Percentiles rank a stretch among this genome's conserved stretches.
Evolutionary conservation across 1,284 basidiomycete genomes (phyloP).

Genomic region (Anthracocystis walkeri): DNA sequence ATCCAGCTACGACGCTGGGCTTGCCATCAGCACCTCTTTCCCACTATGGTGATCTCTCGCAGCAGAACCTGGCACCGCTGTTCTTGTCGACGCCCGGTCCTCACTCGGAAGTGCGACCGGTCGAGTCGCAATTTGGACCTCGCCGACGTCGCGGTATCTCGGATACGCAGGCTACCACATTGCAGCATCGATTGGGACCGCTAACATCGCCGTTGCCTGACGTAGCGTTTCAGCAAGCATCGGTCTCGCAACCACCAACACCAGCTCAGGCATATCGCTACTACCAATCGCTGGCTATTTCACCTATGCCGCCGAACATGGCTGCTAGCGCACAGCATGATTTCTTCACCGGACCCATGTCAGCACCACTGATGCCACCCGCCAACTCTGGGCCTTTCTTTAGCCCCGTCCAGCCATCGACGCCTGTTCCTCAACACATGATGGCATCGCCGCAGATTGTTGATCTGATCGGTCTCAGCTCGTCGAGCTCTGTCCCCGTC

Average conservation of each 20-base stretch:
- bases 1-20: constrained; percentile 23
- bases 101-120: constrained; percentile 3
- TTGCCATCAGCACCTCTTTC: constrained; percentile 24
- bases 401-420: neutral
- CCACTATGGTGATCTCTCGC: constrained; percentile 29
- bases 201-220: constrained; percentile 19
- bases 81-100: constrained; percentile 33
- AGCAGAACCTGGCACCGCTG: constrained; percentile 17
- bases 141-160: constrained; percentile 47
- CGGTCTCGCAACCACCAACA: constrained; percentile 44
- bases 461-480: constrained; percentile 34
- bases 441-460: constrained; percentile 30
- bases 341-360: constrained; percentile 16
- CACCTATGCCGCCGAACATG: constrained; percentile 11
- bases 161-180: constrained; percentile 23
- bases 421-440: constrained; percentile 11
- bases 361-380: constrained; percentile 26
- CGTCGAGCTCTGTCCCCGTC: constrained; percentile 7
- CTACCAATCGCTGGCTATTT: constrained; percentile 25
- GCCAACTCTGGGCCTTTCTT: constrained; percentile 18
- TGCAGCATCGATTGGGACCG: constrained; percentile 25
- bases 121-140: constrained; percentile 38
- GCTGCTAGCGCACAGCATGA: constrained; percentile 12
- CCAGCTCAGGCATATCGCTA: constrained; percentile 34
- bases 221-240: constrained; percentile 26